Evolutionary conservation across 2,329 filamentous ascomycete species (phyloP), one percentile per base, ranked within the genome.

Genomic region (Colletotrichum sp.): DNA sequence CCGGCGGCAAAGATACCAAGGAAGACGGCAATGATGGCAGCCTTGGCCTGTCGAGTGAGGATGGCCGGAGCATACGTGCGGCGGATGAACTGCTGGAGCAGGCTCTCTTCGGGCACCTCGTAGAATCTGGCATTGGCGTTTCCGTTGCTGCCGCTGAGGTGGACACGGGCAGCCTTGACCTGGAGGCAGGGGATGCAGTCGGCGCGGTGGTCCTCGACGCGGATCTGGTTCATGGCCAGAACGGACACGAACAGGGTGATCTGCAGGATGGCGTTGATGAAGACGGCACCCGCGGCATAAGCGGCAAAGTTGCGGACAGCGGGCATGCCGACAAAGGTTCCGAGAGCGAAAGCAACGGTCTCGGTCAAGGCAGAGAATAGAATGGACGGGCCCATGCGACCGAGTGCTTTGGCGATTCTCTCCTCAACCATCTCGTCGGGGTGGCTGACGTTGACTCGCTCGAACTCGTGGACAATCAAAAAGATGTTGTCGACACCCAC

Each of bases 401-500:
- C 96, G n/a, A 99, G 89, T 4, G 97, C 95, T 81, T 94, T 93
- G 7, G 95, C 94, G 71, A 99, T 93, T 30, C 97, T 92, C 81
- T 96, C 93, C 79, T 98, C 94, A 4, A 99, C 93, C 83, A 94
- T 91, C 78, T 96, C 94, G 81, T 99, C 96, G 0, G 96, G 95
- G 81, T 98, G 95, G 83, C 94, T 98, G 79, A 96, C 87, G 81
- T 99, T 99, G 82, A 98, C 95, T 34, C 97, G 92, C 83, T 99
- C 97, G 76, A 99, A 98, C 85, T 99, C 97, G 85, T 99, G 97
- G 1, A 99, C 97, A 75, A 99, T 98, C 72, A 99, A 88, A 87
- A 99, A 99, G 81, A 99, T 99, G 82, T 99, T 99, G 89, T 99
- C 97, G 4, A 99, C 98, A 62, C 97, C 97, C 32, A 99, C 96